These are phyloP conservation scores for Boletellus dicymbophilus DNA, from an alignment of 1,284 basidiomycete genomes.

Conservation along the genomic window DNA sequence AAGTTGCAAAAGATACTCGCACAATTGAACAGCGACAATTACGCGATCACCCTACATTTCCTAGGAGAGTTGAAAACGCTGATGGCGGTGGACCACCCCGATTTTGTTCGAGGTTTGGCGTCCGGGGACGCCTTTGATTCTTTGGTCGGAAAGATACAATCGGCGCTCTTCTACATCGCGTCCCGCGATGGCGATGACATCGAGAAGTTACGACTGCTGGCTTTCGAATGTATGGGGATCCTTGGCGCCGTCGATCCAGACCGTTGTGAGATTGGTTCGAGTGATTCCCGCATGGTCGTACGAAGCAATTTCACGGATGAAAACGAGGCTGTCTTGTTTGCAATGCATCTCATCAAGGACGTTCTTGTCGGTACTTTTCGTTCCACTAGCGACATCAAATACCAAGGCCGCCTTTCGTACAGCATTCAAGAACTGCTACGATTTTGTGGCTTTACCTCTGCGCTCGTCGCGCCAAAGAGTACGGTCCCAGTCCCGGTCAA, in stretches of 20 bases:
- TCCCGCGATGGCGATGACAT: slow-evolving; percentile 80
- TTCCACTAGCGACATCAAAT: slow-evolving; percentile 91
- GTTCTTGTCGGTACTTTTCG: slow-evolving; percentile 92
- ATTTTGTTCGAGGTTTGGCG: slow-evolving; percentile 61
- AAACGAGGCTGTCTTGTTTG: slow-evolving; percentile 80
- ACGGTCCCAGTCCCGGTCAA: slow-evolving; percentile 60
- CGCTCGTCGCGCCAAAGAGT: slow-evolving; percentile 54
- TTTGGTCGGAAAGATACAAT: slow-evolving; percentile 70
- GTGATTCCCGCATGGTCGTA: slow-evolving; percentile 72
- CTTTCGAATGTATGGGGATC: slow-evolving; percentile 93
- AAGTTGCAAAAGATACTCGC: slow-evolving; percentile 74
- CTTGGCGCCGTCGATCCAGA: slow-evolving; percentile 97
- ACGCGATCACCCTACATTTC: slow-evolving; percentile 77
- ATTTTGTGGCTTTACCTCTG: slow-evolving; percentile 85
- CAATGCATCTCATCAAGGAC: slow-evolving; percentile 87
- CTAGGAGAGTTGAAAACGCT: slow-evolving; percentile 77
- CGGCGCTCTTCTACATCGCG: slow-evolving; percentile 70
- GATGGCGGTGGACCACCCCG: slow-evolving; percentile 53
- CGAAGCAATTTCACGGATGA: slow-evolving; percentile 84
- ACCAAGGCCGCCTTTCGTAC: slow-evolving; percentile 89
- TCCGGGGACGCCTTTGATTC: slow-evolving; percentile 89
- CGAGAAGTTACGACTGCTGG: slow-evolving; percentile 65
- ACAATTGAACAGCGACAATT: slow-evolving; percentile 80
- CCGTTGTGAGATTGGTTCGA: slow-evolving; percentile 72
- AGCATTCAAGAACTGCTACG: slow-evolving; percentile 92